Evolutionary conservation across 2,329 filamentous ascomycete species (phyloP), one percentile per base, ranked within the genome.

Genomic region (Westerdykella ornata): DNA sequence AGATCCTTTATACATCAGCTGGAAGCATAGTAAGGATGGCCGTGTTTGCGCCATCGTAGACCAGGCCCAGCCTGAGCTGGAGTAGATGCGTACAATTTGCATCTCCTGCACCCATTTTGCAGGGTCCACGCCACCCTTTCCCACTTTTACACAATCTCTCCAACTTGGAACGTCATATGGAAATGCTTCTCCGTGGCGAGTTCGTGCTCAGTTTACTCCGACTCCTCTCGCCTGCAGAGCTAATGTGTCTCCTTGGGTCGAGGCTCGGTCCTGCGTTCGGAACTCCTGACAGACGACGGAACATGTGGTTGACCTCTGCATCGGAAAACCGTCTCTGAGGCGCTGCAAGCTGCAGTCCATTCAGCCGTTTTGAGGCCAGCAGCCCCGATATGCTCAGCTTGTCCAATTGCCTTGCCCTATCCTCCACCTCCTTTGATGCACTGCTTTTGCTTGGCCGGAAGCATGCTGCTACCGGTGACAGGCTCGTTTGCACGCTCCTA

Each of bases 331-430:
- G 46, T 15, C 22, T 20, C 33, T 44, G 42, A 36, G 47, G 38
- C 32, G 8, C 5, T n/a, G 5, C 13, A 6, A 3, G 12, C n/a
- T 33, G n/a, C 30, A 15, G 30, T 33, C 11, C 14, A 14, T 14
- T n/a, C 13, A 41, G 13, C 6, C 42, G 44, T 39, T 46, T 47
- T 3, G 47, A 47, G 11, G 53, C 43, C 9, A 52, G 42, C 34
- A 53, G 35, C n/a, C 53, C 53, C 4, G 49, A 49, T 20, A 56
- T 49, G 41, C 47, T 54, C 16, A 56, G 47, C 32, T 48, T 51
- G 35, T 54, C 48, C 12, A 55, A 22, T 12, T 45, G 37, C 31
- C 17, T 35, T 8, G 42, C 8, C 19, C 37, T 6, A 7, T 15
- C 20, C 13, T 36, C 15, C 7, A 14, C 15, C 11, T 7, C 41